Evolutionary conservation across 2,329 filamentous ascomycete genomes (phyloP), one percentile per base, ranked within the genome.

Genomic region (Colletotrichum sansevieriae): DNA sequence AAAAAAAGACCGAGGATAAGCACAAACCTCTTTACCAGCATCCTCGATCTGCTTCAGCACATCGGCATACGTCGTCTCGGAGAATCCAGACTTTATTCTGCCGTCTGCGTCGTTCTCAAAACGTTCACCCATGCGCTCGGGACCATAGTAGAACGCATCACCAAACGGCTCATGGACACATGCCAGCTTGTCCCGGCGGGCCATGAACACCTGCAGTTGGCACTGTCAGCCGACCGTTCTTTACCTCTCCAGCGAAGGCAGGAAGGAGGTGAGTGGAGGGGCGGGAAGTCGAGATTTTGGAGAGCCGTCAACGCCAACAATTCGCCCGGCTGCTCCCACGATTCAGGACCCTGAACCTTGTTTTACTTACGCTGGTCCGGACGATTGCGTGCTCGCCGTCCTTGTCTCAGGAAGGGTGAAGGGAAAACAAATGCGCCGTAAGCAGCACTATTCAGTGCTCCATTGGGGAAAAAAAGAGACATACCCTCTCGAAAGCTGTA

Each of bases 101-200:
- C 81, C 79, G 46, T 81, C 80, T 59, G 80, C 80, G 72, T 97
- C 92, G 51, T 91, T 78, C 76, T 91, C 90, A 77, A 93, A 99
- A 75, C 96, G 89, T 60, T 88, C 83, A 75, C 92, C 91, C 74
- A 98, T 86, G 74, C 93, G 88, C 82, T 99, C 96, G 7, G 95
- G 95, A 60, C 96, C 95, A 77, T 92, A 98, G 83, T 98, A 98
- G 78, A 95, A 98, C 70, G 95, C 92, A 81, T 98, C 96, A 62
- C 95, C 95, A 81, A 98, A 98, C 5, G 96, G 96, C 83, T 99
- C 96, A 80, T 98, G 96, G 74, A 96, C 86, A 78, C 93, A 97
- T 75, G 91, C 86, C 68, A 98, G 87, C 62, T 86, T 90, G 76
- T 97, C 91, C 74, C 88, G 88, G 73, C 94, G 92, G 74, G 95